These are phyloP conservation scores for Coniophora puteana DNA, from an alignment of 1,284 basidiomycete species.

Conservation along the genomic window DNA sequence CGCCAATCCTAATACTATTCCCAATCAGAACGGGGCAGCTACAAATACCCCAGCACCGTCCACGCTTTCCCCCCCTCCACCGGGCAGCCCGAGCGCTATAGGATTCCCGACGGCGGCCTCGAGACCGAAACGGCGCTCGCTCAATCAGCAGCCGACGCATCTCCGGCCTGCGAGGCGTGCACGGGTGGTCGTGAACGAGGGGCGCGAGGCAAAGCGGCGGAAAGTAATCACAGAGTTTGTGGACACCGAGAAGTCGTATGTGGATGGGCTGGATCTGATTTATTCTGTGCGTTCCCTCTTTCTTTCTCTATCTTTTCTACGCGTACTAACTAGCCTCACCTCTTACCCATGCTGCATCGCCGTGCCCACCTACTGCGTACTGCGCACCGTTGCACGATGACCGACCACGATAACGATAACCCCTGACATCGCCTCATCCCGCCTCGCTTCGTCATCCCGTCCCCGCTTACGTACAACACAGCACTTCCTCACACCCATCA, in stretches of 20 bases:
- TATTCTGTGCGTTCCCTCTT: constrained; percentile 55
- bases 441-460: not conserved
- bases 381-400: too few relatives aligned
- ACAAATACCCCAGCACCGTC: constrained; percentile 19
- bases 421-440: not conserved
- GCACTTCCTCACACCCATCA: constrained; percentile 78
- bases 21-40: too few relatives aligned
- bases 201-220: constrained; percentile 41
- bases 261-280: constrained; percentile 76
- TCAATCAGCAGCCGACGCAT: constrained; percentile 28
- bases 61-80: constrained; percentile 1
- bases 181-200: constrained; percentile 25
- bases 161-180: constrained; percentile 24
- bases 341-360: too few relatives aligned
- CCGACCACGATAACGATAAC: too few relatives aligned
- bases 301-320: constrained; percentile 2
- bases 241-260: constrained; percentile 77
- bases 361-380: too few relatives aligned
- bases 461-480: constrained; percentile 31
- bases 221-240: constrained; percentile 74
- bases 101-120: not conserved
- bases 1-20: too few relatives aligned
- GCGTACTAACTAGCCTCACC: constrained; percentile 3
- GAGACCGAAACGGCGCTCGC: constrained; percentile 30
- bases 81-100: not conserved